Evolutionary conservation across 2,329 filamentous ascomycete genomes (phyloP).

Genomic region (Colletotrichum tabaci): DNA sequence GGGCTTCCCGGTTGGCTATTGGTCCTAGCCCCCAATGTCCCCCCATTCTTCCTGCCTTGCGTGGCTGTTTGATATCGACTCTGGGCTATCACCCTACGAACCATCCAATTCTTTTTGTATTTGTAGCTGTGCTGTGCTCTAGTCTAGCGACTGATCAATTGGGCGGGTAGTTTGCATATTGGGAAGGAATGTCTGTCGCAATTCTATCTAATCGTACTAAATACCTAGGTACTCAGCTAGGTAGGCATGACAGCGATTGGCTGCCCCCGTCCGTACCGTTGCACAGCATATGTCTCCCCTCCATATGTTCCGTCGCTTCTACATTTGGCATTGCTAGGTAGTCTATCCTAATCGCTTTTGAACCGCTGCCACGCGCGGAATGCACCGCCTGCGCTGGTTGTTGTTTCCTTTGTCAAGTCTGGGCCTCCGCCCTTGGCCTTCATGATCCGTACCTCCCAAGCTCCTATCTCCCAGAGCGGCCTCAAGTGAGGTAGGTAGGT

Average conservation of each 20-base stretch:
- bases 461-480: not conserved
- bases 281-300: slow-evolving; percentile 14
- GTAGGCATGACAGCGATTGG: not conserved
- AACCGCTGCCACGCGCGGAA: not conserved
- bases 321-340: not conserved
- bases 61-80: not conserved
- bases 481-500: not conserved
- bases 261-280: slow-evolving; percentile 8
- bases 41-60: not conserved
- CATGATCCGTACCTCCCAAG: not conserved
- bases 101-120: not conserved
- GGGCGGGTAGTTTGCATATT: not conserved
- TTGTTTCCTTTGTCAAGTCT: not conserved
- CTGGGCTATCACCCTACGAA: not conserved
- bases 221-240: not conserved
- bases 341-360: not conserved
- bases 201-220: not conserved
- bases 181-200: not conserved
- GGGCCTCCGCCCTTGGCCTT: not conserved
- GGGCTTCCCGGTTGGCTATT: not conserved
- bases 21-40: slow-evolving; percentile 10
- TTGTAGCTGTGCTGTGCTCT: not conserved
- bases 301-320: not conserved
- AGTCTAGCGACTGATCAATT: not conserved
- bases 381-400: not conserved